These are phyloP conservation scores for Backusella morwellensis DNA, from an alignment of 192 early-diverging fungal genomes.

Conservation along the genomic window DNA sequence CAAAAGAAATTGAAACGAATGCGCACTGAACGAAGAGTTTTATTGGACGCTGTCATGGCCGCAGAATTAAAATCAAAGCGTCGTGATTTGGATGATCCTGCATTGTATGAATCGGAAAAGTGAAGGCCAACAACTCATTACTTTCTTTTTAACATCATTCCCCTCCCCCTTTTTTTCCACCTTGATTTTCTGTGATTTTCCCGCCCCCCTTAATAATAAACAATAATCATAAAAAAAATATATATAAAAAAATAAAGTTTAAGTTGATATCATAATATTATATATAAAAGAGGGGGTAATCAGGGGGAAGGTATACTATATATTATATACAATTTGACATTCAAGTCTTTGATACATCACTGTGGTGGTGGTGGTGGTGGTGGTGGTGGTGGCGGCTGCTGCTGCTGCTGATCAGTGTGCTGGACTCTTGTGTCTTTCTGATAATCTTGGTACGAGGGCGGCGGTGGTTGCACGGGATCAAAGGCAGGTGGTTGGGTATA, in stretches of 20 bases:
- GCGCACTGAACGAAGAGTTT: constrained; percentile 39
- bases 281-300: no score
- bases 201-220: background rate
- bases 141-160: background rate
- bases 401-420: background rate
- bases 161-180: background rate
- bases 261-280: background rate
- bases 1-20: constrained; percentile 38
- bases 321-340: no score
- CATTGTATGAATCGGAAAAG: background rate
- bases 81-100: constrained; percentile 6
- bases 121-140: no score
- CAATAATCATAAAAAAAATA: background rate
- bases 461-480: constrained; percentile 20
- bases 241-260: background rate
- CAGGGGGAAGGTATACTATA: no score
- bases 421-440: constrained; percentile 22
- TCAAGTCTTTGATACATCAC: no score
- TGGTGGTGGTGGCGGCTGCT: no score
- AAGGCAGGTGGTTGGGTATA: constrained; percentile 11
- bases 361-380: no score
- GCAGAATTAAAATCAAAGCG: constrained; percentile 16
- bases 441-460: constrained; percentile 36
- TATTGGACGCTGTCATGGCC: constrained; percentile 40
- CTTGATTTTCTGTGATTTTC: background rate